Base-by-base conservation (phyloP, 192 early-diverging fungal genomes). In the Dissophora ornata region DNA sequence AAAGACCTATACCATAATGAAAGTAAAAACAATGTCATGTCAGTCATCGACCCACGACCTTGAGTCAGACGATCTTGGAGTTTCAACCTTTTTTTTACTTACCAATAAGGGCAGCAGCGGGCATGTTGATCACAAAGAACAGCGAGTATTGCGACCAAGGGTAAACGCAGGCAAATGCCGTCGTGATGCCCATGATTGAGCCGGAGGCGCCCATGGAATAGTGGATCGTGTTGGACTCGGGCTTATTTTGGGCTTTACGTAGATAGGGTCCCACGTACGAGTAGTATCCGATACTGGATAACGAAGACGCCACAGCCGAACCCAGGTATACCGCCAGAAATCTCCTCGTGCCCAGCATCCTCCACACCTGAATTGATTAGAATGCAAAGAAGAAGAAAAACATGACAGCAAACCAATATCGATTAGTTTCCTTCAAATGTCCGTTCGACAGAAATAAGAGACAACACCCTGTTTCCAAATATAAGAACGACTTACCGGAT, bases 51-150 rank as follows among this genome's bases (percentile, higher is more conserved):
- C 33, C 18, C 33, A 26, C 5, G 18, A 11, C 30, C 54, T 8
- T 30, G 10, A 8, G 12, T 41, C 38, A n/a, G 19, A 13, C 18
- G 15, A 45, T 45, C 6, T 45, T 45, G 4, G 9, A 5, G 6
- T n/a, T 45, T n/a, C 9, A 6, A 12, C 6, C 22, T 25, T 53
- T 42, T 13, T 18, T 38, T 30, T 18, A 16, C 56, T 21, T 65
- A 75, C 71, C 71, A 18, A 75, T 65, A 15, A 83, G 73, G 0
- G 69, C 82, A 22, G 78, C 78, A 3, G 84, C 84, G 15, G 82
- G 82, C 82, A 86, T 86, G 36, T 79, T 82, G 45, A 83, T 69
- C 6, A 86, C 70, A 47, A 86, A 86, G 49, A 86, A 86, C 24
- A 86, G 30, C 1, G 83, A 63, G 33, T 82, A 86, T 5, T 67